These are phyloP conservation scores for Geotrichum aggregatum DNA, from an alignment of 1,139 yeast species.

Conservation along the genomic window DNA sequence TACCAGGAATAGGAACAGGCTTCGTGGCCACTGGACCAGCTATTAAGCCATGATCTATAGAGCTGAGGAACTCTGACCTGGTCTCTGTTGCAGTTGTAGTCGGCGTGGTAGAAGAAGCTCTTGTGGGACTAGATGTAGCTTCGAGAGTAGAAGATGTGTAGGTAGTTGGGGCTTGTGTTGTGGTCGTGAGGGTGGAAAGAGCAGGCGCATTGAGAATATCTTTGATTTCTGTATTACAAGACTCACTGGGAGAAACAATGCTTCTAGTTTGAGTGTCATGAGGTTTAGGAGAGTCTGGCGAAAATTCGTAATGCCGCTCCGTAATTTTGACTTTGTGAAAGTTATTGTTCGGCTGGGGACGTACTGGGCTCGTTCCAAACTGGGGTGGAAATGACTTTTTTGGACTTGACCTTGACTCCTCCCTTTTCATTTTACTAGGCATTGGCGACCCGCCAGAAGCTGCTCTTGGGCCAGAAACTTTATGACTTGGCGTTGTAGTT, in stretches of 20 bases:
- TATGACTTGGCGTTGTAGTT: not conserved
- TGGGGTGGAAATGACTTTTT: not conserved
- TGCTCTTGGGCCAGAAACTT: slow-evolving; percentile 3
- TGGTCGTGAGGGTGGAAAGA: slow-evolving; percentile 2
- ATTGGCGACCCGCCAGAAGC: slow-evolving; percentile 15
- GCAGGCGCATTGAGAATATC: slow-evolving; percentile 11
- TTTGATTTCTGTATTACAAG: not conserved
- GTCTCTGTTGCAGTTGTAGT: slow-evolving; percentile 8
- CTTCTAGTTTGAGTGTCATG: not conserved
- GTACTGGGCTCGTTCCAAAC: not conserved
- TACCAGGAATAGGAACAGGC: slow-evolving; percentile 3
- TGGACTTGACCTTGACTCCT: not conserved
- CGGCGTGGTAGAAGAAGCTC: too few species aligned
- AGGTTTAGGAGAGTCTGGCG: not conserved
- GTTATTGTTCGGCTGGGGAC: not conserved
- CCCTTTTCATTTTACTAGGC: not conserved
- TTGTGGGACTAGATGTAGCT: too few species aligned
- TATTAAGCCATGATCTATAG: not conserved
- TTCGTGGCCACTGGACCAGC: not conserved
- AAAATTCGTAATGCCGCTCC: not conserved
- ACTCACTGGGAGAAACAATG: not conserved
- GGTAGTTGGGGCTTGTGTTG: not conserved
- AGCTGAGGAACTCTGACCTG: not conserved
- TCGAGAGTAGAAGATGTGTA: too few species aligned
- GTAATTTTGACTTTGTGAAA: slow-evolving; percentile 9